Base-by-base conservation (phyloP, 768 basidiomycete genomes). In the Suillus occidentalis region DNA sequence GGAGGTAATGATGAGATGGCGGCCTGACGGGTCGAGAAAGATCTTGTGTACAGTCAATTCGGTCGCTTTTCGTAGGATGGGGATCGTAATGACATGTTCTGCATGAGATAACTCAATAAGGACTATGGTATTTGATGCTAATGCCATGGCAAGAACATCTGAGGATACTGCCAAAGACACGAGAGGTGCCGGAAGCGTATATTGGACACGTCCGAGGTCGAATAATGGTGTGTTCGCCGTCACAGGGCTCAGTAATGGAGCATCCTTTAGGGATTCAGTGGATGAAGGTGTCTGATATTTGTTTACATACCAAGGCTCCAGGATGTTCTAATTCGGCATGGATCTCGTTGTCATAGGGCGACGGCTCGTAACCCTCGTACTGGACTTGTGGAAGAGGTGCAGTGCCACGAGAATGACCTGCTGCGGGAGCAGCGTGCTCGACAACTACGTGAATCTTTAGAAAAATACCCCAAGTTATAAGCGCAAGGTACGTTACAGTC, bases 11-110 rank as follows among this genome's bases (percentile, higher is more conserved):
- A 99, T 77, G 59, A 97, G 85, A 78, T 99, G 97, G 40, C 92
- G 84, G 5, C 96, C 96, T 0, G 95, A 91, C 16, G 96, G 96
- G 75, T 99, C 96, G 73, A 92, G 86, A 78, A 95, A 98, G 61
- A 98, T 77, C 72, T 90, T 90, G 80, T 90, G 79, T 56, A 98
- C 87, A 9, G 84, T 81, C 81, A 93, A 85, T 66, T 94, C 91
- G n/a, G 82, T 79, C 1, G 86, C 83, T 74, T 92, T 93, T 65
- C 88, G 84, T 22, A 88, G 87, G 65, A 93, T 89, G 55, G 83
- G 89, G 14, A 98, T 84, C 72, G 90, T 91, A 67, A 91, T 78
- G 56, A 98, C 89, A 72, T 94, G 92, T 71, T 96, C 94, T 0
- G 94, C 87, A 61, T 89, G 89, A 14, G 90, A 87, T 56, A 99